Percentiles rank a stretch among this genome's conserved stretches.
phyloP scores from a whole-genome alignment of 2,329 filamentous ascomycete species.

The Chaetomiaceae sp. region DNA sequence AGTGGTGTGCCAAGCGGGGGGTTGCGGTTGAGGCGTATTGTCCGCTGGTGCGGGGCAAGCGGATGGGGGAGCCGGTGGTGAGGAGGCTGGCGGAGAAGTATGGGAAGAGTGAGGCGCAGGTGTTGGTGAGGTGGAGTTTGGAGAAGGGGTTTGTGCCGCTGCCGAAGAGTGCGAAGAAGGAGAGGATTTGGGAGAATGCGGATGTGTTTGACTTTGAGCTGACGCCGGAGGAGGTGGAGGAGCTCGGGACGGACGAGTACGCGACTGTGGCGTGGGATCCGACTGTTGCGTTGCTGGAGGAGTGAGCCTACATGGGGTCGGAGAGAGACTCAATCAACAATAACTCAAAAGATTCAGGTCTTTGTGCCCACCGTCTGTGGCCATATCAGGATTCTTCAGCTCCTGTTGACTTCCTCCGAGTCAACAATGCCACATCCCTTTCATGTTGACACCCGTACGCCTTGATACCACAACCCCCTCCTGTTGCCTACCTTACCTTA shows the following conservation, averaged over 20 bases:
- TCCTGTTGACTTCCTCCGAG: too few relatives aligned
- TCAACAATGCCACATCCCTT: too few relatives aligned
- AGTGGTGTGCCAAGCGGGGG: conserved; percentile 65
- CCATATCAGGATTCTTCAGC: too few relatives aligned
- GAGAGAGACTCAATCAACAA: too few relatives aligned
- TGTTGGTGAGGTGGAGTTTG: conserved; percentile 75
- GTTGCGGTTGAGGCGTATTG: conserved; percentile 62
- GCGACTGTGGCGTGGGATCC: conserved; percentile 31
- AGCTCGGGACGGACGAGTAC: conserved; percentile 34
- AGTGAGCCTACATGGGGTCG: neutral
- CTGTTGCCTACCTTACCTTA: too few relatives aligned
- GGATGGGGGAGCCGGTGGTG: conserved; percentile 64
- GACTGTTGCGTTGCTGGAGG: conserved; percentile 1
- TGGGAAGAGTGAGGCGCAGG: conserved; percentile 67
- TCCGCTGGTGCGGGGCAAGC: conserved; percentile 61
- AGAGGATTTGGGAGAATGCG: conserved; percentile 59
- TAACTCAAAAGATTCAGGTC: too few relatives aligned
- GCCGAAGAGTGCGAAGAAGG: conserved; percentile 58
- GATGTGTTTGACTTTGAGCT: conserved; percentile 59
- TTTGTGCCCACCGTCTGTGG: too few relatives aligned
- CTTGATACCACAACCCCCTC: too few relatives aligned
- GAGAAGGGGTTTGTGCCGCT: conserved; percentile 69
- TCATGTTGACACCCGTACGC: too few relatives aligned
- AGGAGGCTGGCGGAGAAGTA: conserved; percentile 66
- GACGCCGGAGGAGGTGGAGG: conserved; percentile 51